phyloP scores from a whole-genome alignment of 257 asterid species.

The Avicennia marina region DNA sequence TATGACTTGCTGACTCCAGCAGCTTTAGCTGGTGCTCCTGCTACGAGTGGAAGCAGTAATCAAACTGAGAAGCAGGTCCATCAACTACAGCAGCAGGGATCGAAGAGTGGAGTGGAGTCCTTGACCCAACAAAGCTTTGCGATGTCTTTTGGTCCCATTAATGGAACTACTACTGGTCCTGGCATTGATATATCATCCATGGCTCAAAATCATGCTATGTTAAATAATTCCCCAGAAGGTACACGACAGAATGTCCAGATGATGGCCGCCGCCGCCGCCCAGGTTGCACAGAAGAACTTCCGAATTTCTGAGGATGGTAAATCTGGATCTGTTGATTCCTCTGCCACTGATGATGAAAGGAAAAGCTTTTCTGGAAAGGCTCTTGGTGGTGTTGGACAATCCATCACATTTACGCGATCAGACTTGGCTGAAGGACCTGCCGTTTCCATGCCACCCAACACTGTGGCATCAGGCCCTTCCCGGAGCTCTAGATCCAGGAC shows the following conservation, averaged over 20 bases:
- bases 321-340: constrained; percentile 47
- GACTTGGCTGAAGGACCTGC: constrained; percentile 48
- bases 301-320: constrained; percentile 60
- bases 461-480: constrained; percentile 35
- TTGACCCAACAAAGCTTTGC: constrained; percentile 67
- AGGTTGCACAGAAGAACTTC: constrained; percentile 49
- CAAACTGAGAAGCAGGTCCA: constrained; percentile 52
- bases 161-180: constrained; percentile 42
- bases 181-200: constrained; percentile 60
- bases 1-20: constrained; percentile 62
- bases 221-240: constrained; percentile 63
- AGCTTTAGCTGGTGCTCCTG: constrained; percentile 32
- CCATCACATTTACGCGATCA: constrained; percentile 70
- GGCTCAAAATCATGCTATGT: constrained; percentile 70
- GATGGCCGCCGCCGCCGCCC: constrained; percentile 63
- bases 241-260: constrained; percentile 64
- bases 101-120: constrained; percentile 49
- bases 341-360: constrained; percentile 56
- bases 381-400: constrained; percentile 41
- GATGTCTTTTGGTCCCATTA: constrained; percentile 71
- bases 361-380: constrained; percentile 44
- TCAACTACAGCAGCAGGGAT: constrained; percentile 45
- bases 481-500: constrained; percentile 45
- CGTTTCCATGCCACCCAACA: constrained; percentile 32
- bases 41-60: constrained; percentile 28